Percentiles rank a stretch among this genome's conserved stretches.
Conservation (phyloP, 1,284 basidiomycete species). For the Lignosus rhinocerotis region DNA sequence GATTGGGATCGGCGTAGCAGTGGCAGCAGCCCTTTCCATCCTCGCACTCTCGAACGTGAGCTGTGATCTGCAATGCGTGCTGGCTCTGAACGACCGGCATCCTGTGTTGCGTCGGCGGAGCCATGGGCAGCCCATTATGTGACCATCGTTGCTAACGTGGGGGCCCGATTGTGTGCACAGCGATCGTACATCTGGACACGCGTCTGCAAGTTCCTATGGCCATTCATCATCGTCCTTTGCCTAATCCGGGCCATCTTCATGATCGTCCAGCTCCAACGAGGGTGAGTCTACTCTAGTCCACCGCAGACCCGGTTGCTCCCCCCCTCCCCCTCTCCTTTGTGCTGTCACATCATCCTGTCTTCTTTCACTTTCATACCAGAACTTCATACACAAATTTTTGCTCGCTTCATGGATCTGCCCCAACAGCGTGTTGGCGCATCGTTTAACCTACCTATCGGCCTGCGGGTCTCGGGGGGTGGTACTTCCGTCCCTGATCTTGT, state of each 20-base stretch:
- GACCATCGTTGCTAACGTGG: neutral
- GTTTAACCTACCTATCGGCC: conserved; percentile 5
- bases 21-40: conserved; percentile 56
- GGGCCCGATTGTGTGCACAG: conserved; percentile 34
- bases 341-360: conserved; percentile 11
- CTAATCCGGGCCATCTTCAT: conserved; percentile 72
- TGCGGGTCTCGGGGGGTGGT: neutral
- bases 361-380: conserved; percentile 15
- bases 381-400: conserved; percentile 14
- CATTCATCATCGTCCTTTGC: conserved; percentile 66
- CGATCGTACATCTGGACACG: conserved; percentile 74
- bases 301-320: neutral
- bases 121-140: neutral
- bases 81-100: neutral
- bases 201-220: conserved; percentile 72
- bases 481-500: conserved; percentile 15
- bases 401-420: conserved; percentile 9
- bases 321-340: conserved; percentile 7
- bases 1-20: conserved; percentile 61
- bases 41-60: conserved; percentile 69
- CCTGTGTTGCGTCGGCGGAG: neutral
- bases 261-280: conserved; percentile 71
- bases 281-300: conserved; percentile 44
- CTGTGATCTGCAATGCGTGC: conserved; percentile 26
- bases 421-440: conserved; percentile 18